Base-by-base conservation (phyloP, 2,329 filamentous ascomycete species). In the Exserohilum rostratum region DNA sequence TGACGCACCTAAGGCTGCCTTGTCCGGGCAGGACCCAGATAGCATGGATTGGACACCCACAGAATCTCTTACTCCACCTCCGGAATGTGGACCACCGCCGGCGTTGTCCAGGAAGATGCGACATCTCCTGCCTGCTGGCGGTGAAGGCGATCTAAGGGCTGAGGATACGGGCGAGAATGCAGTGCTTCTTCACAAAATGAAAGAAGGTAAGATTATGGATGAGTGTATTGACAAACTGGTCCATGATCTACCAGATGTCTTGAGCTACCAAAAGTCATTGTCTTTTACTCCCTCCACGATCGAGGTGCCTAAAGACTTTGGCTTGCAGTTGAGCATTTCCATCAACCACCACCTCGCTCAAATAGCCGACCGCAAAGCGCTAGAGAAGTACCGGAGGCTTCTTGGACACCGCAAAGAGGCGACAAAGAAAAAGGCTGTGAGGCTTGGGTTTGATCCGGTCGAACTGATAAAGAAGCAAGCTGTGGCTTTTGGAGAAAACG, bases 391-490 rank as follows among this genome's bases (percentile, higher is more conserved):
- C 54, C 64, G 72, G 44, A 63, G 71, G n/a, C 58, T 75, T 35
- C 59, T 75, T n/a, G 72, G 72, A 2, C 66, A 75, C 46, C 64
- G 69, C 31, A 73, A 71, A 47, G 68, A 72, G 35, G 53, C 62
- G 13, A 50, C 62, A 2, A 74, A 74, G 53, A 63, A 67, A 7
- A 74, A 69, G 50, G 49, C 65, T 20, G 40, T 71, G 11, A 74
- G 66, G 34, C 66, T 75, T 31, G 74, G 74, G 0, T 77, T 77
- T 47, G 73, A 77, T 47, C 73, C 74, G 15, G 65, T 72, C 31
- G 72, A 77, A 18, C 50, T 77, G 38, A 75, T 77, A 46, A 74
- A 70, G 40, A 75, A 74, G 42, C 72, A 75, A 64, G 74, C 74
- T 31, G 68, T 77, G 9, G 66, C 65, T 5, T 71, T 76, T 39